Evolutionary conservation across 805 yeast genomes (phyloP).

Genomic region (Pichia paraexigua): DNA sequence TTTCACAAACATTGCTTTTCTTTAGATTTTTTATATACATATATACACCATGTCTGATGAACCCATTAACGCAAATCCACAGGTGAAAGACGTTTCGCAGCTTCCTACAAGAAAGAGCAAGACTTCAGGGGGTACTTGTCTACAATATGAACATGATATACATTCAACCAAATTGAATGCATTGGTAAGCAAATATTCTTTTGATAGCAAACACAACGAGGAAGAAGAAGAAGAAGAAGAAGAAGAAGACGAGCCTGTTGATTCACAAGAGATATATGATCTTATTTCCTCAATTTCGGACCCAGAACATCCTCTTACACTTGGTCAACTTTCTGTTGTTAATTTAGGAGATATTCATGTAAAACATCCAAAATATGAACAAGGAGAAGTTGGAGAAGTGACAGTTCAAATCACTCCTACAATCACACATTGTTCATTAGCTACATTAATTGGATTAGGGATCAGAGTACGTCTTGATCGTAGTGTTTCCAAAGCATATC

Average conservation of each 20-base stretch:
- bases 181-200: neutral
- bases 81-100: constrained; percentile 63
- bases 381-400: constrained; percentile 58
- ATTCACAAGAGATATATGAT: constrained; percentile 84
- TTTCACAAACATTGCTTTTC: neutral
- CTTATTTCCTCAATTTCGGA: constrained; percentile 81
- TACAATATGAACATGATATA: neutral
- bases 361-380: constrained; percentile 42
- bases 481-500: constrained; percentile 74
- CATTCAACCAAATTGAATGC: neutral
- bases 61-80: constrained; percentile 87
- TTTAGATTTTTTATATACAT: neutral
- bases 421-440: constrained; percentile 93
- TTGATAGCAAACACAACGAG: neutral
- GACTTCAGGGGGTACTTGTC: neutral
- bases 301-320: constrained; percentile 94
- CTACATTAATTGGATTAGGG: constrained; percentile 92
- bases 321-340: constrained; percentile 92
- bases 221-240: neutral
- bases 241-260: constrained; percentile 53
- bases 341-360: constrained; percentile 75
- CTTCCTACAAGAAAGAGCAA: constrained; percentile 55
- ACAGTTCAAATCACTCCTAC: constrained; percentile 89
- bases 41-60: constrained; percentile 30
- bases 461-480: constrained; percentile 87